Conservation (phyloP, 306 rosid genomes). For the Cajanus cajan region DNA sequence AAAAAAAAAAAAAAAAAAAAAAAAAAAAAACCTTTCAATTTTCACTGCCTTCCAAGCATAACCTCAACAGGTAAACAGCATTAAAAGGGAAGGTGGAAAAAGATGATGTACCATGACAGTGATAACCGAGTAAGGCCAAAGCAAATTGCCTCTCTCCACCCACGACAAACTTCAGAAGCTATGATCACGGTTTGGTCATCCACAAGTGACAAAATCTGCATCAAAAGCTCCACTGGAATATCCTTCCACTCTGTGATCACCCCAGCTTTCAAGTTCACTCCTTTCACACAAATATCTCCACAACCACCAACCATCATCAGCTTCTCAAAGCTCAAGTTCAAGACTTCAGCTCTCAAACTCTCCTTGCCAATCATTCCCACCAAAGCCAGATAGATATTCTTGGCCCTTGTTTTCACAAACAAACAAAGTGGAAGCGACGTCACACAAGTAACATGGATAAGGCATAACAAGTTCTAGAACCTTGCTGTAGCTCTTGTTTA, state of each 20-base stretch:
- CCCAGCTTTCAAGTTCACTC: constrained; percentile 51
- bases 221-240: constrained; percentile 83
- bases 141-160: constrained; percentile 80
- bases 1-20: too few species aligned
- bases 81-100: background rate
- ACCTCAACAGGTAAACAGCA: background rate
- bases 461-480: constrained; percentile 25
- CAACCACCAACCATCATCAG: constrained; percentile 52
- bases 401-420: background rate
- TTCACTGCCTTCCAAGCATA: background rate
- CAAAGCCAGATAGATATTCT: background rate
- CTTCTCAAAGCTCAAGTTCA: constrained; percentile 68
- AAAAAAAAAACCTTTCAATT: background rate
- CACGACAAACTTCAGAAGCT: constrained; percentile 81
- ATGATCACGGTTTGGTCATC: constrained; percentile 66
- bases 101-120: constrained; percentile 63
- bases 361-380: constrained; percentile 51
- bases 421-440: background rate
- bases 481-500: constrained; percentile 3
- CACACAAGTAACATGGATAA: constrained; percentile 14
- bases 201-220: constrained; percentile 66
- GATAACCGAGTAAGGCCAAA: constrained; percentile 64
- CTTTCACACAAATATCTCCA: constrained; percentile 30
- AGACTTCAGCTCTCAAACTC: constrained; percentile 46
- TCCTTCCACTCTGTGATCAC: constrained; percentile 67